Evolutionary conservation across 176 grass and related monocot species (phyloP).

Genomic region (Aegilops tauschii): DNA sequence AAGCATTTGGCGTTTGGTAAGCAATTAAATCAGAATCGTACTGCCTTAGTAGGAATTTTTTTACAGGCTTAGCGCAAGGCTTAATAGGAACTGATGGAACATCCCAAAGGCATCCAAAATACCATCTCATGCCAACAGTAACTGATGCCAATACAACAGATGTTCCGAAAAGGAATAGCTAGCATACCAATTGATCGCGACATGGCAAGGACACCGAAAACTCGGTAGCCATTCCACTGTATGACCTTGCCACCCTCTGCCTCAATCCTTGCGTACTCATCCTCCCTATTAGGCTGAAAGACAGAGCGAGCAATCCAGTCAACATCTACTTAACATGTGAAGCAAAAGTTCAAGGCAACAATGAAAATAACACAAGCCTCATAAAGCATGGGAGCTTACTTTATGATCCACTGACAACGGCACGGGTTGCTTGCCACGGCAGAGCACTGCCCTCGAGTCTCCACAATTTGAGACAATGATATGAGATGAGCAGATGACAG

Average conservation of each 20-base stretch:
- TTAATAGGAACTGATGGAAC: background rate
- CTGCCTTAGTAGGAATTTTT: background rate
- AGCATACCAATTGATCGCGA: conserved; percentile 91
- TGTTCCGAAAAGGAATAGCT: conserved; percentile 7
- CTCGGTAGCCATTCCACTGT: conserved; percentile 98
- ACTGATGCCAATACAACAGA: background rate
- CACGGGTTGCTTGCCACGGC: conserved; percentile 76
- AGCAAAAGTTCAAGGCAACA: conserved; percentile 20
- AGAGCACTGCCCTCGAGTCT: conserved; percentile 86
- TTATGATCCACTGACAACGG: conserved; percentile 88
- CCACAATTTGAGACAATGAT: conserved; percentile 83
- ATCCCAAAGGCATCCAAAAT: background rate
- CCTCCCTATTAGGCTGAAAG: conserved; percentile 91
- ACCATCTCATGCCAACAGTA: background rate
- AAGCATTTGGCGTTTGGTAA: background rate
- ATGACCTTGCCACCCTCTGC: conserved; percentile 88
- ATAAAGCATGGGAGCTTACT: conserved; percentile 34
- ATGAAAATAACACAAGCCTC: conserved; percentile 5
- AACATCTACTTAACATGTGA: conserved; percentile 38
- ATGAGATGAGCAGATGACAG: conserved; percentile 81
- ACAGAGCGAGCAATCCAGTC: conserved; percentile 12
- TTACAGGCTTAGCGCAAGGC: background rate
- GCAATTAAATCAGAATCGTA: background rate
- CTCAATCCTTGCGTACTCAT: conserved; percentile 92
- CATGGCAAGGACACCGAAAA: conserved; percentile 98